Percentiles rank a stretch among this genome's conserved stretches.
phyloP scores from a whole-genome alignment of 768 basidiomycete species.

The Boletus huronensis region DNA sequence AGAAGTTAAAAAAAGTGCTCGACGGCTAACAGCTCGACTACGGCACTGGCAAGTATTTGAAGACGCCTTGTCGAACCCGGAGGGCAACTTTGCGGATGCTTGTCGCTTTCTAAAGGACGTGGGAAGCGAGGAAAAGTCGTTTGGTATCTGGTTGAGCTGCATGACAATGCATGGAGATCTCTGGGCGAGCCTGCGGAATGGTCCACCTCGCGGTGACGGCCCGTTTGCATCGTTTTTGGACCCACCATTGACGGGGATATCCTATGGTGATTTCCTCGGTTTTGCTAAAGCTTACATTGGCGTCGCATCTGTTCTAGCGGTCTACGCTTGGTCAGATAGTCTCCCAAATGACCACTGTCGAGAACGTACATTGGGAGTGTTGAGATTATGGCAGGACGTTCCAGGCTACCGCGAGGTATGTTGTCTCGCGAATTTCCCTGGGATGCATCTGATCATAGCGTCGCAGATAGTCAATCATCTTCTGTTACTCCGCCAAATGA shows the following conservation, averaged over 20 bases:
- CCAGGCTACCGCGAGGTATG: constrained; percentile 73
- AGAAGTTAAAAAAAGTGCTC: constrained; percentile 43
- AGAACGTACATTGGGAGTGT: constrained; percentile 57
- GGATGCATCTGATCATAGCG: constrained; percentile 4
- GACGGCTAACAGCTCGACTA: constrained; percentile 48
- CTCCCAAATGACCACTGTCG: constrained; percentile 61
- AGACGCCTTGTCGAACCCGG: constrained; percentile 53
- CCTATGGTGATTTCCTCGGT: constrained; percentile 58
- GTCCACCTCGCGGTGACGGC: constrained; percentile 17
- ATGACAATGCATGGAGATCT: constrained; percentile 61
- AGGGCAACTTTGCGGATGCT: constrained; percentile 46
- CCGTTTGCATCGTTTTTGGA: constrained; percentile 42
- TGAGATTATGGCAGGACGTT: constrained; percentile 39
- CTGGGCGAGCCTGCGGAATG: constrained; percentile 20
- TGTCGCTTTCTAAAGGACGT: constrained; percentile 56
- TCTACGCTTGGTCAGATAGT: constrained; percentile 80
- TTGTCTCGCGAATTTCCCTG: constrained; percentile 8
- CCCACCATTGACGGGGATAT: constrained; percentile 23
- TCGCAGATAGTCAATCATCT: constrained; percentile 72
- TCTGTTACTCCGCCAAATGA: constrained; percentile 67
- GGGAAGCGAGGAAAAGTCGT: constrained; percentile 58
- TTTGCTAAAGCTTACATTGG: constrained; percentile 69
- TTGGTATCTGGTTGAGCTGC: constrained; percentile 71
- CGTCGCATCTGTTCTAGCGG: constrained; percentile 60
- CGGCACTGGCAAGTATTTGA: constrained; percentile 59